Conservation (phyloP, 441 rosid genomes). For the Rhodomyrtus psidioides region DNA sequence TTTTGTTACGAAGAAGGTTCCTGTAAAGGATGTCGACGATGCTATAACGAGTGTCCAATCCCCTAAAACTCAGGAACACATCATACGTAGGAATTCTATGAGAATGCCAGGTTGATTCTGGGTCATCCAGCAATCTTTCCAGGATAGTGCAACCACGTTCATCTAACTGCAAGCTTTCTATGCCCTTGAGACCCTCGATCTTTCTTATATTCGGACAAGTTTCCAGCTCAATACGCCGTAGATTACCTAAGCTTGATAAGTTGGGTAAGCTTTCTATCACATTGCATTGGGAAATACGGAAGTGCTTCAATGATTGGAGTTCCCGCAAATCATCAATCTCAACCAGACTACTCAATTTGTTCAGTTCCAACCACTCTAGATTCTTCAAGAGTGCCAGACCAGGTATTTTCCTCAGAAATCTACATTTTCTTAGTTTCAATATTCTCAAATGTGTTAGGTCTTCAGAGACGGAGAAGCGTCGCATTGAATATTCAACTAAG, state of each 20-base stretch:
- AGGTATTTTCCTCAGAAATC: not conserved
- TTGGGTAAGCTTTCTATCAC: not conserved
- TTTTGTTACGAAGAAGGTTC: fast-evolving
- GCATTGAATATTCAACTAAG: not conserved
- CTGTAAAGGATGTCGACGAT: fast-evolving
- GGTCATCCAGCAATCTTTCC: fast-evolving
- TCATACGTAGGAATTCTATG: not conserved
- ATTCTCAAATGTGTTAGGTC: not conserved
- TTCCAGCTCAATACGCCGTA: not conserved
- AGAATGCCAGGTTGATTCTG: fast-evolving
- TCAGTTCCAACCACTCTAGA: not conserved
- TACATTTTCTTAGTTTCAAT: not conserved
- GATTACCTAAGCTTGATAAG: not conserved
- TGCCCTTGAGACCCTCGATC: fast-evolving
- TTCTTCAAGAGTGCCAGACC: not conserved
- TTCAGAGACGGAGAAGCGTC: not conserved
- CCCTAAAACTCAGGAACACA: not conserved
- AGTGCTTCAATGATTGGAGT: not conserved
- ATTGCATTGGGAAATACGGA: not conserved
- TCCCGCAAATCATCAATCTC: not conserved
- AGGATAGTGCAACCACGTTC: fast-evolving
- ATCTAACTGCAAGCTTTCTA: fast-evolving
- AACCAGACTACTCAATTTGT: not conserved
- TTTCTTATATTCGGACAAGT: not conserved
- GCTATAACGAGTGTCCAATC: fast-evolving